Evolutionary conservation across 2,329 filamentous ascomycete genomes (phyloP).

Genomic region (Conoideocrella luteorostrata): DNA sequence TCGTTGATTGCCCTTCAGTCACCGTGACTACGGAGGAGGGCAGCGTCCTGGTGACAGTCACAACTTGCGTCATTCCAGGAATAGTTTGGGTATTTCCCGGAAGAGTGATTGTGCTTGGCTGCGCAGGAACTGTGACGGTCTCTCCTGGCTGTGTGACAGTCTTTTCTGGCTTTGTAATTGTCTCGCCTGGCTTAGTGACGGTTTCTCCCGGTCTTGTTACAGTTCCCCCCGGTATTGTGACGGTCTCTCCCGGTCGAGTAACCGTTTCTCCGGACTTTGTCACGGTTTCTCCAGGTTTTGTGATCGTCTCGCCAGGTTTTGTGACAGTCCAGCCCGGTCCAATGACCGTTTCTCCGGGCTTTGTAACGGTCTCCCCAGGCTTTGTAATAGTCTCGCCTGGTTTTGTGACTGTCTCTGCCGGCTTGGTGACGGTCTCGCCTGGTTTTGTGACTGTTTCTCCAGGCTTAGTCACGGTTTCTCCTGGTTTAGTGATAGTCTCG

Average conservation of each 20-base stretch:
- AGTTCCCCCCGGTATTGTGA: constrained; percentile 12
- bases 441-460: constrained; percentile 12
- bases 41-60: constrained; percentile 8
- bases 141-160: constrained; percentile 7
- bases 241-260: constrained; percentile 5
- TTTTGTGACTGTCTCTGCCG: constrained; percentile 8
- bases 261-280: constrained; percentile 1
- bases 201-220: constrained; percentile 4
- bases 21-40: constrained; percentile 11
- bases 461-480: too few species aligned
- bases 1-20: constrained; percentile 17
- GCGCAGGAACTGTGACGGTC: constrained; percentile 19
- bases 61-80: constrained; percentile 9
- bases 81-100: constrained; percentile 17
- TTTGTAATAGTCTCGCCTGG: constrained; percentile 9
- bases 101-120: constrained; percentile 19
- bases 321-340: too few species aligned
- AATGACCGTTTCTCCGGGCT: constrained; percentile 14
- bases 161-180: constrained; percentile 2
- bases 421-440: constrained; percentile 5
- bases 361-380: constrained; percentile 5
- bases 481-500: constrained; percentile 5
- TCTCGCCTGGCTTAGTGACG: constrained; percentile 11
- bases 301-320: too few species aligned
- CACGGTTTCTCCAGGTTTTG: too few species aligned